A percentile compares a stretch with the other conserved stretches of the same genome.
These are phyloP conservation scores for Malus sylvestris DNA, from an alignment of 306 rosid genomes.

Conservation along the genomic window DNA sequence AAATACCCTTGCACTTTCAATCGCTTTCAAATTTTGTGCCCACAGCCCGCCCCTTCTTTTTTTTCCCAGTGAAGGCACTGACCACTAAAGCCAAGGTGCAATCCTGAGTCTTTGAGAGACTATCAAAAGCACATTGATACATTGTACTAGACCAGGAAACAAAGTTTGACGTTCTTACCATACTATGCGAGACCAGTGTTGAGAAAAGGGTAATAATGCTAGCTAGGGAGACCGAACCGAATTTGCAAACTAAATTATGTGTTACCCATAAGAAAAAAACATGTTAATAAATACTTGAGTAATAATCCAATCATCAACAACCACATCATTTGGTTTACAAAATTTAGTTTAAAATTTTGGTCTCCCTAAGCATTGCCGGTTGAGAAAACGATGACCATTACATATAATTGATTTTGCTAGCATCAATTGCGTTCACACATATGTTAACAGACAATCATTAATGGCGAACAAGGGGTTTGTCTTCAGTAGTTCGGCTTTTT, in stretches of 20 bases:
- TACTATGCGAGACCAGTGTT: neutral
- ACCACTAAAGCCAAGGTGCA: conserved; percentile 9
- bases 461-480: too few relatives aligned
- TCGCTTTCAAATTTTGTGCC: conserved; percentile 21
- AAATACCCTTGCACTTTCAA: neutral
- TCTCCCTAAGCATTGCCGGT: too few relatives aligned
- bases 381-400: neutral
- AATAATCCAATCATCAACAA: too few relatives aligned
- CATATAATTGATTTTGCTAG: too few relatives aligned
- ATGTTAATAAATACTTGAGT: too few relatives aligned
- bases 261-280: too few relatives aligned
- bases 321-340: neutral
- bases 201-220: too few relatives aligned
- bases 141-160: conserved; percentile 12
- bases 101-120: neutral
- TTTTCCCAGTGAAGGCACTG: conserved; percentile 24
- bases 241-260: too few relatives aligned
- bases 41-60: conserved; percentile 5
- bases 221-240: too few relatives aligned
- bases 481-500: too few relatives aligned
- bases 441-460: too few relatives aligned
- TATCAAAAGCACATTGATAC: neutral
- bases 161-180: neutral
- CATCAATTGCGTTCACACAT: neutral
- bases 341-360: too few relatives aligned